phyloP scores from a whole-genome alignment of 306 rosid species.

The Trifolium repens region DNA sequence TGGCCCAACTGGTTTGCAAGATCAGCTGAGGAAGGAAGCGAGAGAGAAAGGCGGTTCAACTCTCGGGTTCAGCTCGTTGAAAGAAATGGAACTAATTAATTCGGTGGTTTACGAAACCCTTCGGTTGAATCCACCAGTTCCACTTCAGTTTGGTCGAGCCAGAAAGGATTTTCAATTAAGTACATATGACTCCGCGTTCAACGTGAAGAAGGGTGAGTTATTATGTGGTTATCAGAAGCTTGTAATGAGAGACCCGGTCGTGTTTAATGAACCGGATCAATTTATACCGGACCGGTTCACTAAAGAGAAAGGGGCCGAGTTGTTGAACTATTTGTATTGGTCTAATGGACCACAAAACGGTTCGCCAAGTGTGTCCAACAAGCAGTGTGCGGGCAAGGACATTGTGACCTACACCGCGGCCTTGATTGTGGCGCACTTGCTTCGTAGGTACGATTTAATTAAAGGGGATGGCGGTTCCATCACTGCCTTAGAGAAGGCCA shows the following conservation, averaged over 20 bases:
- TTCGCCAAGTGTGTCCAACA: slow-evolving; percentile 58
- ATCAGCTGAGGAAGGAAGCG: slow-evolving; percentile 61
- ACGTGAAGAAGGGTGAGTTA: slow-evolving; percentile 83
- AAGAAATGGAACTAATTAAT: slow-evolving; percentile 63
- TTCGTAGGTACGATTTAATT: slow-evolving; percentile 77
- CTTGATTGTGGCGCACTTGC: slow-evolving; percentile 62
- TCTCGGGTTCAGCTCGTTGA: slow-evolving; percentile 63
- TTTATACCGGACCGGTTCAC: slow-evolving; percentile 82
- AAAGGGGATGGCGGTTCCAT: slow-evolving; percentile 60
- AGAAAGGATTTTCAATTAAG: slow-evolving; percentile 71
- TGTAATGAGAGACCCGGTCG: slow-evolving; percentile 67
- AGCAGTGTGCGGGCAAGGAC: slow-evolving; percentile 88
- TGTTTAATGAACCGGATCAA: slow-evolving; percentile 72
- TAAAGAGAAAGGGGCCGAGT: slow-evolving; percentile 52
- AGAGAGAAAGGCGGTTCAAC: slow-evolving; percentile 63
- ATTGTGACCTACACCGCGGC: slow-evolving; percentile 62
- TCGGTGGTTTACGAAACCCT: slow-evolving; percentile 85
- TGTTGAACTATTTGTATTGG: slow-evolving; percentile 75
- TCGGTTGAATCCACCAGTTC: slow-evolving; percentile 86
- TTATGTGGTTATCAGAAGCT: slow-evolving; percentile 80
- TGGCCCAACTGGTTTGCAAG: slow-evolving; percentile 62
- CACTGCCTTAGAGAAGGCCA: slow-evolving; percentile 63
- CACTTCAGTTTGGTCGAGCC: slow-evolving; percentile 81
- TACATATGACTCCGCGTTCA: slow-evolving; percentile 61
- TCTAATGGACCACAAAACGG: slow-evolving; percentile 92